phyloP scores from a whole-genome alignment of 2,329 filamentous ascomycete species.

The Exophiala spinifera region DNA sequence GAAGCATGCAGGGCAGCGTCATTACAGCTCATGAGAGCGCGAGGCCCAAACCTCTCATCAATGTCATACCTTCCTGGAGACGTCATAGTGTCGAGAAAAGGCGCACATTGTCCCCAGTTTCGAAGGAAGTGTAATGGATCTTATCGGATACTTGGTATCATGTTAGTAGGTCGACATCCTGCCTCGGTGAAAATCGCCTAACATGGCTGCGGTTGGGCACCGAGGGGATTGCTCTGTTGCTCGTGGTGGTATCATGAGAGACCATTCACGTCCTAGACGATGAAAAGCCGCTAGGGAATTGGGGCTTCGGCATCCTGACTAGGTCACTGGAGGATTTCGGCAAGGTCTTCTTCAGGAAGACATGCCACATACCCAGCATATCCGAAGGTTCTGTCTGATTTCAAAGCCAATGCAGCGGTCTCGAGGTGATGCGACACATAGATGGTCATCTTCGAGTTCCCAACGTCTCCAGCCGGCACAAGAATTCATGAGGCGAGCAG shows the following conservation, averaged over 20 bases:
- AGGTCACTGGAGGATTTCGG: no score
- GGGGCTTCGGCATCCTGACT: no score
- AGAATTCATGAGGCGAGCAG: not conserved
- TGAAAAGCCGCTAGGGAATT: not conserved
- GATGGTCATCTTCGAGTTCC: not conserved
- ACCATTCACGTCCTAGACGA: not conserved
- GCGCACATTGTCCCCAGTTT: not conserved
- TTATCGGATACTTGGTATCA: not conserved
- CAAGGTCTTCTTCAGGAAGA: no score
- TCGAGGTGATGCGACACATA: not conserved
- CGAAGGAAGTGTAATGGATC: not conserved
- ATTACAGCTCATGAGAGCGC: not conserved
- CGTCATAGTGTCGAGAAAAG: conserved; percentile 1
- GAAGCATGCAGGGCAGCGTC: not conserved
- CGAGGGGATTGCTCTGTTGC: not conserved
- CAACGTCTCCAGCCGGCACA: no score
- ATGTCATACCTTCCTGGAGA: not conserved
- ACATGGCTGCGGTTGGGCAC: conserved; percentile 7
- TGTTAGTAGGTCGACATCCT: not conserved
- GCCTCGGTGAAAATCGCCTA: conserved; percentile 6
- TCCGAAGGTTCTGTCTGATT: no score
- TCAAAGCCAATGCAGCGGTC: no score
- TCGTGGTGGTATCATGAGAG: not conserved
- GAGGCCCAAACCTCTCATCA: not conserved
- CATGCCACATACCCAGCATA: no score